Conservation (phyloP, 192 early-diverging fungal species). For the Coemansia sp. region DNA sequence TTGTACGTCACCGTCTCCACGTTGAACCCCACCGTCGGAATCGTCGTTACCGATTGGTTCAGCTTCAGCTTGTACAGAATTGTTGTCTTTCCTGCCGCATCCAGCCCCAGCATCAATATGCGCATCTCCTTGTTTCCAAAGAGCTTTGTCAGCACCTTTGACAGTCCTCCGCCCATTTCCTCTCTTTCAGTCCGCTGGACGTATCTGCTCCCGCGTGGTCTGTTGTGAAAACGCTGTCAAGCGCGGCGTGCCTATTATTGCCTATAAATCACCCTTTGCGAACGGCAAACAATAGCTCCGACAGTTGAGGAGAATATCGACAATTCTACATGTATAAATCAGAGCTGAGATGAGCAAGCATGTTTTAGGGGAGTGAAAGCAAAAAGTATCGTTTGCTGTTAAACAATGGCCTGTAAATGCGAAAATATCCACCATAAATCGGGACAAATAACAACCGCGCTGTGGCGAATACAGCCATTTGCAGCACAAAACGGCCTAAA, state of each 20-base stretch:
- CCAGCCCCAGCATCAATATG: constrained; percentile 93
- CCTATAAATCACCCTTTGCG: neutral
- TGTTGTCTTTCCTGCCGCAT: constrained; percentile 96
- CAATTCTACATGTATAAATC: neutral
- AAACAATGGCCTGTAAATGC: neutral
- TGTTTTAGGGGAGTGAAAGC: neutral
- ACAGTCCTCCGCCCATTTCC: constrained; percentile 54
- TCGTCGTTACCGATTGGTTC: constrained; percentile 95
- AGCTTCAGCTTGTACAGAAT: constrained; percentile 94
- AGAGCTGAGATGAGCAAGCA: neutral
- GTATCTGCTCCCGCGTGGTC: neutral
- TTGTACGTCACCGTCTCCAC: constrained; percentile 95
- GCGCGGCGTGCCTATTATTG: too few relatives aligned
- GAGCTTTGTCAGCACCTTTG: constrained; percentile 60
- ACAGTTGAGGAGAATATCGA: neutral
- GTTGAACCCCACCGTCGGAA: constrained; percentile 88
- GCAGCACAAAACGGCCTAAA: neutral
- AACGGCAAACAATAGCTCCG: neutral
- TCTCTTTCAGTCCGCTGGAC: neutral
- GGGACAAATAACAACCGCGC: neutral
- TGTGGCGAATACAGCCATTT: constrained; percentile 3
- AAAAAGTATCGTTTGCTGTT: neutral
- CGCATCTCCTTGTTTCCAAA: constrained; percentile 96
- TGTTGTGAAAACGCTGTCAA: neutral
- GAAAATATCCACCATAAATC: neutral